Conservation (phyloP, 2,329 filamentous ascomycete species). For the Alternaria sp. region DNA sequence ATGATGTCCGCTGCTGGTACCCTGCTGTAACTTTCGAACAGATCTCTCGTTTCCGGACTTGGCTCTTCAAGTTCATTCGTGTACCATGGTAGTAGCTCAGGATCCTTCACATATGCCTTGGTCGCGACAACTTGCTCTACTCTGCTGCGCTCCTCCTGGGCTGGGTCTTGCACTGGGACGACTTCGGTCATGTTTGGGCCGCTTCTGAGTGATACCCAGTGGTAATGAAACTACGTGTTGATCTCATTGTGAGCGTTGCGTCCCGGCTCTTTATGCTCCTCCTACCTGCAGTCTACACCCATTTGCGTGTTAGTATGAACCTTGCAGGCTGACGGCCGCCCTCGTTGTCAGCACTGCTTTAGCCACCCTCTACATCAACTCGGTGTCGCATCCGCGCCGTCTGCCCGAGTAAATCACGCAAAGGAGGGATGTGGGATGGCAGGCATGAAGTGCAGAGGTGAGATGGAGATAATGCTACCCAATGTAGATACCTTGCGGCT, state of each 20-base stretch:
- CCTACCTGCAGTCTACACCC: not conserved
- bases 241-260: not conserved
- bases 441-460: not conserved
- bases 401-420: not conserved
- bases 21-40: conserved; percentile 51
- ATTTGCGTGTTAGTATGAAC: conserved; percentile 3
- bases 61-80: conserved; percentile 39
- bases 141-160: conserved; percentile 9
- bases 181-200: conserved; percentile 18
- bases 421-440: not conserved
- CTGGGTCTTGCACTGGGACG: not conserved
- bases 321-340: conserved; percentile 4
- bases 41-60: conserved; percentile 34
- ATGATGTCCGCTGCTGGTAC: conserved; percentile 44
- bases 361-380: conserved; percentile 13
- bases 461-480: not conserved
- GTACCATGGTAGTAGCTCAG: conserved; percentile 40
- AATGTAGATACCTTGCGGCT: conserved; percentile 14
- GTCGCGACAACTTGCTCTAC: conserved; percentile 22
- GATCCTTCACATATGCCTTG: conserved; percentile 27
- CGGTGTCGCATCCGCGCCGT: not conserved
- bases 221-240: not conserved
- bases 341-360: conserved; percentile 7
- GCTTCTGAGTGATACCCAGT: not conserved
- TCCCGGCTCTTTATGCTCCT: not conserved